A percentile compares a stretch with the other conserved stretches of the same genome.
phyloP scores from a whole-genome alignment of 202 grass and related monocot genomes.

The Zizania palustris region DNA sequence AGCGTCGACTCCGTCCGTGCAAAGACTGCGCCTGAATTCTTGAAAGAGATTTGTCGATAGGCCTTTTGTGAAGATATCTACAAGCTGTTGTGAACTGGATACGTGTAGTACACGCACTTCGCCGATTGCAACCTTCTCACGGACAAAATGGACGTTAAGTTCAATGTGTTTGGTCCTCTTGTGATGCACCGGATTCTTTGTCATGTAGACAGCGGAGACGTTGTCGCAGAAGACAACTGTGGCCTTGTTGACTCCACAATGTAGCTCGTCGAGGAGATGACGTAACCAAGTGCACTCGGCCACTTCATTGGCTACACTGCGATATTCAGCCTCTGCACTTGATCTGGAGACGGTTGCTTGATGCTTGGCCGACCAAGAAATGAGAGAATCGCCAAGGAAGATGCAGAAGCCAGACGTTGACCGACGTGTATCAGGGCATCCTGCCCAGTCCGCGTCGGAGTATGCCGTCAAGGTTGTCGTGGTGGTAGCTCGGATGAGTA shows the following conservation, averaged over 20 bases:
- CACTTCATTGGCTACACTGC: neutral
- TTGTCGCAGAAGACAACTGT: neutral
- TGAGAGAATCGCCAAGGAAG: neutral
- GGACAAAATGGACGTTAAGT: neutral
- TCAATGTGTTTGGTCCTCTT: neutral
- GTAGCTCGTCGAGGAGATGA: accelerated
- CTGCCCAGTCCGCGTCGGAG: too few relatives aligned
- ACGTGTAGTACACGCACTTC: neutral
- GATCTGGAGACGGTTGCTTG: neutral
- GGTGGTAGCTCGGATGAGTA: neutral
- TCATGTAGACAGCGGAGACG: neutral
- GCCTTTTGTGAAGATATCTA: neutral
- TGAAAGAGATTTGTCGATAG: neutral
- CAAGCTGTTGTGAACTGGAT: neutral
- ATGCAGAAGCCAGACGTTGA: neutral
- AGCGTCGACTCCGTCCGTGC: neutral
- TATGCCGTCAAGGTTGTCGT: neutral
- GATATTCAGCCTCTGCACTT: neutral
- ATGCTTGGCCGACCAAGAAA: neutral
- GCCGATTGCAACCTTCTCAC: neutral
- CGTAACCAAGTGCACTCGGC: neutral
- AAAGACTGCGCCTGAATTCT: neutral
- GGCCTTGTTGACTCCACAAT: accelerated
- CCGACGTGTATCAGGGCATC: neutral
- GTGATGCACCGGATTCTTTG: neutral